These are phyloP conservation scores for Xerocomus subilludens DNA, from an alignment of 1,284 basidiomycete genomes.

Conservation along the genomic window DNA sequence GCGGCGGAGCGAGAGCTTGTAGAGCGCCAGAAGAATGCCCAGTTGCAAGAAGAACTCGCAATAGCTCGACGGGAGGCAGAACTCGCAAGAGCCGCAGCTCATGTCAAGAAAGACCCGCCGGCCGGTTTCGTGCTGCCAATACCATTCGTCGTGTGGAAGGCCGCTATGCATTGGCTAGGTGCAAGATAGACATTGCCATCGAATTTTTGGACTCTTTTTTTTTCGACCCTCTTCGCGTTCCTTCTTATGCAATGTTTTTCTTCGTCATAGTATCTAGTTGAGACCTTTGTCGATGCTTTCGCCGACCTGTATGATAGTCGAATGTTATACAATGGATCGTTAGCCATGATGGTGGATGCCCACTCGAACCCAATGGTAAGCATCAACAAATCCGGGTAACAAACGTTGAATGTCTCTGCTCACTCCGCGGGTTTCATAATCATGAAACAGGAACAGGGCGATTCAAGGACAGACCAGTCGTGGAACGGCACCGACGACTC, in stretches of 20 bases:
- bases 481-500: not conserved
- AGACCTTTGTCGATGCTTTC: conserved; percentile 8
- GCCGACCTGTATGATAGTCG: conserved; percentile 25
- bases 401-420: not conserved
- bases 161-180: conserved; percentile 52
- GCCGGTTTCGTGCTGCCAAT: conserved; percentile 50
- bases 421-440: conserved; percentile 17
- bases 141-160: conserved; percentile 52
- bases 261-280: conserved; percentile 41
- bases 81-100: conserved; percentile 38
- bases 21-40: conserved; percentile 47
- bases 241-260: conserved; percentile 11
- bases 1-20: conserved; percentile 44
- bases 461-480: not conserved
- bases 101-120: conserved; percentile 47
- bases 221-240: conserved; percentile 9
- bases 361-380: too few species aligned
- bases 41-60: conserved; percentile 52
- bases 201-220: not conserved
- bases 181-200: conserved; percentile 37
- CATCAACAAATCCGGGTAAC: too few species aligned
- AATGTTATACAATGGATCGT: conserved; percentile 12
- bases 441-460: conserved; percentile 4
- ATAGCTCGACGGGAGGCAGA: conserved; percentile 50
- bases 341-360: not conserved